Conservation (phyloP, 177 flowering plant genomes). For the Vitis hybrid region DNA sequence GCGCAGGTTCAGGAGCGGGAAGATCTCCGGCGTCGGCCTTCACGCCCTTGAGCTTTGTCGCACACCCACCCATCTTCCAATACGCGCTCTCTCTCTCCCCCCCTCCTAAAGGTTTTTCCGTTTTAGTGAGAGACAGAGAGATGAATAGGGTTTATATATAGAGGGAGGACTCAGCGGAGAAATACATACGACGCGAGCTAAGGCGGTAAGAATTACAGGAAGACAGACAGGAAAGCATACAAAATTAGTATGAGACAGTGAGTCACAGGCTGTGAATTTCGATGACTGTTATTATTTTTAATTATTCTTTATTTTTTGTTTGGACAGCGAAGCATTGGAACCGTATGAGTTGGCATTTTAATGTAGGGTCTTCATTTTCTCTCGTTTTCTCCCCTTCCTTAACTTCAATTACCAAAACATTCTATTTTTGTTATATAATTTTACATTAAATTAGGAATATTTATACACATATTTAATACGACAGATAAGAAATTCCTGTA, state of each 20-base stretch:
- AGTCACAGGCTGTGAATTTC: not conserved
- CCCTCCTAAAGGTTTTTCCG: not conserved
- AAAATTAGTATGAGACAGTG: not conserved
- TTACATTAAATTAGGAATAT: too few species aligned
- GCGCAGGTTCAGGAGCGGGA: conserved; percentile 13
- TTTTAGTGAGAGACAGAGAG: conserved; percentile 2
- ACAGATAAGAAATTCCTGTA: too few species aligned
- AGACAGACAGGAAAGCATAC: not conserved
- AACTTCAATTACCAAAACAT: too few species aligned
- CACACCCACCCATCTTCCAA: conserved; percentile 43
- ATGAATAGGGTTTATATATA: too few species aligned
- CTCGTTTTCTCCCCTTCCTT: too few species aligned
- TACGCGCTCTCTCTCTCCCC: not conserved
- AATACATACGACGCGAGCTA: too few species aligned
- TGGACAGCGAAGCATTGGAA: not conserved
- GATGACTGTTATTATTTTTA: not conserved
- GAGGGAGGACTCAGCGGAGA: too few species aligned
- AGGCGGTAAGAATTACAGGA: too few species aligned
- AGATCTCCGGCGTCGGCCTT: conserved; percentile 12
- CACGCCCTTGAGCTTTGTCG: conserved; percentile 35
- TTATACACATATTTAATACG: too few species aligned
- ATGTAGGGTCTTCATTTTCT: too few species aligned
- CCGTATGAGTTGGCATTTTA: not conserved
- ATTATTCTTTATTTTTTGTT: not conserved
- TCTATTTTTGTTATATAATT: too few species aligned